Conservation (phyloP, 73 alveolate species). For the Tetrahymena thermophila region DNA sequence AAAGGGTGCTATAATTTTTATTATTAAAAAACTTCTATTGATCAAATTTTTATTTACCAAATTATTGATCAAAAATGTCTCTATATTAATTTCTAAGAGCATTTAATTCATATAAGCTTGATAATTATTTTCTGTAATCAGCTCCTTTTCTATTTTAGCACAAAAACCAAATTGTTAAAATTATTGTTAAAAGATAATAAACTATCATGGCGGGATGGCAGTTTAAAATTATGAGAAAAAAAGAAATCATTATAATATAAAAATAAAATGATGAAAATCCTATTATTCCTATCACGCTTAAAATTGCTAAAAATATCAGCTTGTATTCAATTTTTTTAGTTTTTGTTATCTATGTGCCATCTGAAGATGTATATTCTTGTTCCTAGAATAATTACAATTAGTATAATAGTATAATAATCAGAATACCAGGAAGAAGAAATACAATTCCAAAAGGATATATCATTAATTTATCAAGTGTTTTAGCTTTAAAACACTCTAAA, state of each 20-base stretch:
- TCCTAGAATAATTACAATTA: no score
- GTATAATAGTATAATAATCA: no score
- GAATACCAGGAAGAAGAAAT: background rate
- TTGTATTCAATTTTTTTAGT: no score
- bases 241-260: background rate
- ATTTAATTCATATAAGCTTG: background rate
- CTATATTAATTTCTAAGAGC: background rate
- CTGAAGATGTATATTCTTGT: no score
- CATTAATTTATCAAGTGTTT: background rate
- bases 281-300: no score
- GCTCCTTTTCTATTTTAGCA: background rate
- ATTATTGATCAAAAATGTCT: background rate
- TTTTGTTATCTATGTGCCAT: no score
- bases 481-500: background rate
- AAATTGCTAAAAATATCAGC: no score
- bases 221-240: background rate
- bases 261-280: no score
- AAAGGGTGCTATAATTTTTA: background rate
- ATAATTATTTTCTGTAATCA: background rate
- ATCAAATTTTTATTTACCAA: background rate
- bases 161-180: background rate
- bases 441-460: background rate
- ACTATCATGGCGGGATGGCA: background rate
- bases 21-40: no score
- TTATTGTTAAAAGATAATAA: background rate